phyloP scores from a whole-genome alignment of 306 rosid species.

The Lagenaria siceraria region DNA sequence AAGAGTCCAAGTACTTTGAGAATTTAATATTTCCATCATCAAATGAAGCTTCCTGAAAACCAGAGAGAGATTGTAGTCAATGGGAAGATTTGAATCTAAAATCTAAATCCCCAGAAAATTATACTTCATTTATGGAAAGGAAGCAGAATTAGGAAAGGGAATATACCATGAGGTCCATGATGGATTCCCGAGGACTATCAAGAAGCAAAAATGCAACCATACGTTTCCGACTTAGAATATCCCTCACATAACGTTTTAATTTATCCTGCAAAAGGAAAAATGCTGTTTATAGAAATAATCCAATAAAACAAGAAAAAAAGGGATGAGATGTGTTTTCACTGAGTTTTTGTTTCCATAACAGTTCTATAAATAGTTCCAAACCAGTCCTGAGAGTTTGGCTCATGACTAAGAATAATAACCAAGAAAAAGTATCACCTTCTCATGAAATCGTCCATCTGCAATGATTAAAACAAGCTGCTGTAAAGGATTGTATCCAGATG shows the following conservation, averaged over 20 bases:
- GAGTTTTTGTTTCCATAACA: neutral
- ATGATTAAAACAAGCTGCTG: slow-evolving; percentile 86
- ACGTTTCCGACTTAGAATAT: slow-evolving; percentile 41
- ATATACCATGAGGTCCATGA: slow-evolving; percentile 53
- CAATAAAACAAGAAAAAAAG: too few species aligned
- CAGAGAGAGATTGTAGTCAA: slow-evolving; percentile 2
- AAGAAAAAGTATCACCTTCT: slow-evolving; percentile 34
- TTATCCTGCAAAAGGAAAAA: slow-evolving; percentile 30
- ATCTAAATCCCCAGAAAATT: neutral
- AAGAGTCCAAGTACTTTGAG: slow-evolving; percentile 59
- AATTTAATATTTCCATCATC: slow-evolving; percentile 30
- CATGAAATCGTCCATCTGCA: slow-evolving; percentile 72
- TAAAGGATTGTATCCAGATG: slow-evolving; percentile 69
- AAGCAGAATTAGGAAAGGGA: neutral
- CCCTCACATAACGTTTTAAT: slow-evolving; percentile 47
- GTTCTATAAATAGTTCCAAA: neutral
- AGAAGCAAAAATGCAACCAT: slow-evolving; percentile 82
- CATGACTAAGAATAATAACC: neutral
- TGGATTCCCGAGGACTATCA: slow-evolving; percentile 55
- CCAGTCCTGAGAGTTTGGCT: neutral
- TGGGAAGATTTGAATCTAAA: neutral
- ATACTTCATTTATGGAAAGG: neutral
- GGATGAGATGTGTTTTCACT: neutral
- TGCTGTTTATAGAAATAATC: neutral
- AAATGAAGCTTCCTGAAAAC: slow-evolving; percentile 44